Conservation (phyloP, 2,329 filamentous ascomycete species). For the Aspergillus novofumigatus region DNA sequence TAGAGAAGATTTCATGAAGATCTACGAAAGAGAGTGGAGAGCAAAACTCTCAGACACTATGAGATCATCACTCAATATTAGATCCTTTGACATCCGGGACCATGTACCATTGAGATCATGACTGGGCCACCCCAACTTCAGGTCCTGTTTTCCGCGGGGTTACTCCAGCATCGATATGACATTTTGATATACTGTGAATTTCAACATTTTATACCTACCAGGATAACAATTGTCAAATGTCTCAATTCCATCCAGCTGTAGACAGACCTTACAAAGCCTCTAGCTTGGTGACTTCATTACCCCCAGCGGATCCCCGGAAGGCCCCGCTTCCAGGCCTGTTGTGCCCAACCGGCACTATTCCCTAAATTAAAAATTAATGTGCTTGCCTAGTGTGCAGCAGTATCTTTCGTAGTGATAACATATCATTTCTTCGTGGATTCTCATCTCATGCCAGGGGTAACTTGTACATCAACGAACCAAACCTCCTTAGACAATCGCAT, state of each 20-base stretch:
- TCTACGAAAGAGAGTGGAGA: not conserved
- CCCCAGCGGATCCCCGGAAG: slow-evolving; percentile 4
- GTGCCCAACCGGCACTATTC: not conserved
- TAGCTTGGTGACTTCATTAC: slow-evolving; percentile 14
- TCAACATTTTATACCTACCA: not conserved
- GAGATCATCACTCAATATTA: not conserved
- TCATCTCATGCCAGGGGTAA: not conserved
- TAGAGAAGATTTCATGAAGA: not conserved
- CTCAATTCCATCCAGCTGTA: too few species aligned
- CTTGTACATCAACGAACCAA: not conserved
- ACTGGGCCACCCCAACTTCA: not conserved
- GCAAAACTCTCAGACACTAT: not conserved
- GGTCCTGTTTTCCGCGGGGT: not conserved
- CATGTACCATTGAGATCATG: not conserved
- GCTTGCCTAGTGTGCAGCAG: not conserved
- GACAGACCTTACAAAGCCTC: not conserved
- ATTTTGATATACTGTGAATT: not conserved
- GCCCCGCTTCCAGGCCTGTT: slow-evolving; percentile 2
- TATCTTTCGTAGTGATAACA: not conserved
- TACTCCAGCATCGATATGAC: not conserved
- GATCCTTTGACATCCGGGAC: not conserved
- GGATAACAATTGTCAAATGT: too few species aligned
- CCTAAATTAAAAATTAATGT: too few species aligned
- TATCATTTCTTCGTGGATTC: not conserved
- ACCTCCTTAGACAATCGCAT: not conserved